These are phyloP conservation scores for Phytophthora lateralis DNA, from an alignment of 352 stramenopile species.

Conservation along the genomic window DNA sequence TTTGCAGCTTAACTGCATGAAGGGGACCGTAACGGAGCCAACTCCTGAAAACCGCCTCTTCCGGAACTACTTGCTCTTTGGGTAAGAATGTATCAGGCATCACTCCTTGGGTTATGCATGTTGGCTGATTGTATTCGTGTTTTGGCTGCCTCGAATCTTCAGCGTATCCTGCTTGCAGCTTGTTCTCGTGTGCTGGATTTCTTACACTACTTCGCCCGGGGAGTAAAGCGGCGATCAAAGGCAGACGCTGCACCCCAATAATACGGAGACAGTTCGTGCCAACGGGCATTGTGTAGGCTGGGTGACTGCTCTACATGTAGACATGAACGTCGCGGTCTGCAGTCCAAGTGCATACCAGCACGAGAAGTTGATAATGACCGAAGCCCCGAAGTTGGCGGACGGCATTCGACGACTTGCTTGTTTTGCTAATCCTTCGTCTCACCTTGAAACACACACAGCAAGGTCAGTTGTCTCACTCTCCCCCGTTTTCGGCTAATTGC, in stretches of 20 bases:
- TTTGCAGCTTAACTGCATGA: constrained; percentile 87
- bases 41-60: constrained; percentile 76
- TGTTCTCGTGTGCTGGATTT: constrained; percentile 85
- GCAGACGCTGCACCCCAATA: constrained; percentile 8
- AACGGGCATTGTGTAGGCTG: neutral
- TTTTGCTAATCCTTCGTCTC: constrained; percentile 4
- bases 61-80: constrained; percentile 88
- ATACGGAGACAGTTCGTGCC: neutral
- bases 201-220: constrained; percentile 77
- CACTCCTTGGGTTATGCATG: neutral
- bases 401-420: constrained; percentile 2
- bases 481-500: no score
- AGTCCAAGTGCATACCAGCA: neutral
- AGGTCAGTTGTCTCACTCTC: no score
- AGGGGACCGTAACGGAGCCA: constrained; percentile 79
- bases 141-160: constrained; percentile 3
- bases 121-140: constrained; percentile 2
- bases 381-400: neutral
- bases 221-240: constrained; percentile 39
- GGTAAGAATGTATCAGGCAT: constrained; percentile 41
- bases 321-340: neutral
- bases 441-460: no score
- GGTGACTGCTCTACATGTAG: constrained; percentile 1
- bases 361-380: constrained; percentile 15
- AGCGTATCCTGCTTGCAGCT: constrained; percentile 86